Percentiles rank a stretch among this genome's conserved stretches.
These are phyloP conservation scores for Coelastrella sp. DNA, from an alignment of 139 green algal genomes.

Conservation along the genomic window DNA sequence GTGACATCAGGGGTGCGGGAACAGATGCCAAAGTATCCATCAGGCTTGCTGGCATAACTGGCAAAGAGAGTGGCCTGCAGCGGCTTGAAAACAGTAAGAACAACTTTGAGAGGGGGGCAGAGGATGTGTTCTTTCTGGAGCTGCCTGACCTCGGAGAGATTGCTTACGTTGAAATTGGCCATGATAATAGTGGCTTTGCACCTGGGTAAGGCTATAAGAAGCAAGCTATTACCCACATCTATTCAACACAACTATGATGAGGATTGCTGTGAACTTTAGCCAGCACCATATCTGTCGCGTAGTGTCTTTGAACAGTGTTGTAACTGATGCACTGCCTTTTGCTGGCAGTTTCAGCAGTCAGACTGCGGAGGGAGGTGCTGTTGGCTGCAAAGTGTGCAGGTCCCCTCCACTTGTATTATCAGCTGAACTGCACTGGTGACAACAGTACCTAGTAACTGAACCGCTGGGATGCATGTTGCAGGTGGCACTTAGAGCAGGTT, in stretches of 20 bases:
- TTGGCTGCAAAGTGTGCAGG: too few species aligned
- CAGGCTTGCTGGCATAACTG: conserved; percentile 55
- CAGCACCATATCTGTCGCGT: too few species aligned
- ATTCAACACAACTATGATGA: too few species aligned
- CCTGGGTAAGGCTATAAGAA: conserved; percentile 30
- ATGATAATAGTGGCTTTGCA: conserved; percentile 63
- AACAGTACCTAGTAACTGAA: conserved; percentile 33
- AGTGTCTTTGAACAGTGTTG: too few species aligned
- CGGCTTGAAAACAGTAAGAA: conserved; percentile 62
- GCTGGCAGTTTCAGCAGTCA: too few species aligned
- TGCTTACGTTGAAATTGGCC: conserved; percentile 63
- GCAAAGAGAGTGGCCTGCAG: conserved; percentile 24
- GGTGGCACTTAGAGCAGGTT: conserved; percentile 54
- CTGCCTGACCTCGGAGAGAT: conserved; percentile 58
- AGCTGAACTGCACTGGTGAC: conserved; percentile 48
- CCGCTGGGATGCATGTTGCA: not conserved
- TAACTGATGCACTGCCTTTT: too few species aligned
- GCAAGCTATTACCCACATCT: too few species aligned
- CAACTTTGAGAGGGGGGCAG: conserved; percentile 62
- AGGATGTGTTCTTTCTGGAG: conserved; percentile 66
- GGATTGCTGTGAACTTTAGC: too few species aligned
- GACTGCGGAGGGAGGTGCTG: too few species aligned
- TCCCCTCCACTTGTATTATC: too few species aligned
- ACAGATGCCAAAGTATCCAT: conserved; percentile 73
- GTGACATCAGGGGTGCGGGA: conserved; percentile 63